These are phyloP conservation scores for Backusella luteola DNA, from an alignment of 192 early-diverging fungal genomes.

Conservation along the genomic window DNA sequence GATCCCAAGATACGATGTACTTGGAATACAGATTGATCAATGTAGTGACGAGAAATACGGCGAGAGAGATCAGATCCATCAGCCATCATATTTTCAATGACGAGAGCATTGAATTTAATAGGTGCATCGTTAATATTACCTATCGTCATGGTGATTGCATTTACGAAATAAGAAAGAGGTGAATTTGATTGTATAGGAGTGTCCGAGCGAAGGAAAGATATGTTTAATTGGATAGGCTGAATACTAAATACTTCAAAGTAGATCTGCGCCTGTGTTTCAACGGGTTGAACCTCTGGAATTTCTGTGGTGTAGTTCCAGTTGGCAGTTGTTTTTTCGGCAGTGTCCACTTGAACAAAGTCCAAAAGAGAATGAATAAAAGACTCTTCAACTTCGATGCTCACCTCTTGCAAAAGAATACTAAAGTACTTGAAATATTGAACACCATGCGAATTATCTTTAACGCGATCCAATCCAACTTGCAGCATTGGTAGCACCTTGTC, in stretches of 20 bases:
- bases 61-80: conserved; percentile 72
- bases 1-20: conserved; percentile 86
- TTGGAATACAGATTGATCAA: conserved; percentile 87
- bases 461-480: conserved; percentile 74
- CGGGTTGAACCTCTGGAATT: conserved; percentile 70
- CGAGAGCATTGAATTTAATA: conserved; percentile 83
- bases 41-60: conserved; percentile 83
- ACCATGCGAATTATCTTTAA: conserved; percentile 93
- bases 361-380: conserved; percentile 84
- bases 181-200: conserved; percentile 52
- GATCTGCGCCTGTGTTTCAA: conserved; percentile 68
- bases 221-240: conserved; percentile 92
- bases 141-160: conserved; percentile 93
- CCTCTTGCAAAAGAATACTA: conserved; percentile 87
- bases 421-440: conserved; percentile 96
- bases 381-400: conserved; percentile 93
- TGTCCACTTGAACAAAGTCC: conserved; percentile 84
- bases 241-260: conserved; percentile 96
- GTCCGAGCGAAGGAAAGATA: conserved; percentile 87
- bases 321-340: conserved; percentile 46
- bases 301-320: conserved; percentile 49
- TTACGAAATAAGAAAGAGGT: conserved; percentile 65
- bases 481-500: conserved; percentile 52
- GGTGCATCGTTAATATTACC: conserved; percentile 97
- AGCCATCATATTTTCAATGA: conserved; percentile 84